A percentile compares a stretch with the other conserved stretches of the same genome.
Conservation (phyloP, 805 yeast genomes). For the Metschnikowia lachancei region DNA sequence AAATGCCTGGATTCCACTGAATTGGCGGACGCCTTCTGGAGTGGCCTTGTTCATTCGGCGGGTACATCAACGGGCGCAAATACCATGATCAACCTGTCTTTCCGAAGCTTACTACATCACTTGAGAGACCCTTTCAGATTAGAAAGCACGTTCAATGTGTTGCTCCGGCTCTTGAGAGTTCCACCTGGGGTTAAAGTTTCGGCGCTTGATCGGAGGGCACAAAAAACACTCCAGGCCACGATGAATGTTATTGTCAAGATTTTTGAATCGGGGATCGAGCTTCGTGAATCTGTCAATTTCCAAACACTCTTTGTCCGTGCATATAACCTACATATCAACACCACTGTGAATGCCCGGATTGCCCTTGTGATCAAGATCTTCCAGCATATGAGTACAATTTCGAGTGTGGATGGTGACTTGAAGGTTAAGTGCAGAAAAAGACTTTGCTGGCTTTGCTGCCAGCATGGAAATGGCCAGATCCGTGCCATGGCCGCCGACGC, state of each 20-base stretch:
- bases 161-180: conserved; percentile 22
- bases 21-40: conserved; percentile 44
- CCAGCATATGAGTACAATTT: conserved; percentile 31
- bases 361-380: conserved; percentile 43
- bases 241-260: conserved; percentile 35
- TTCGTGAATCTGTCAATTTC: conserved; percentile 31
- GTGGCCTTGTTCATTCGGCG: conserved; percentile 50
- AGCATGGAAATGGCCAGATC: conserved; percentile 31
- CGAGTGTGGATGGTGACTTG: conserved; percentile 3
- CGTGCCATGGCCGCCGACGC: conserved; percentile 42
- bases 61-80: conserved; percentile 57
- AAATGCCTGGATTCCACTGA: background rate
- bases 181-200: conserved; percentile 15
- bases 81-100: conserved; percentile 41
- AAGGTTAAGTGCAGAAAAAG: conserved; percentile 17
- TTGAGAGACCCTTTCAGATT: background rate
- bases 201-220: conserved; percentile 16
- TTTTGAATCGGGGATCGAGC: conserved; percentile 35
- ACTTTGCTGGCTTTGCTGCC: conserved; percentile 28
- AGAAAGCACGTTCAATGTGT: conserved; percentile 8
- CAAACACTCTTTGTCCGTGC: conserved; percentile 44
- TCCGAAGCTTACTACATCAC: conserved; percentile 26
- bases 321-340: conserved; percentile 56
- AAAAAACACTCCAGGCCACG: conserved; percentile 25
- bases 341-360: conserved; percentile 39